A percentile compares a stretch with the other conserved stretches of the same genome.
These are phyloP conservation scores for Delonix regia DNA, from an alignment of 306 rosid genomes.

Conservation along the genomic window DNA sequence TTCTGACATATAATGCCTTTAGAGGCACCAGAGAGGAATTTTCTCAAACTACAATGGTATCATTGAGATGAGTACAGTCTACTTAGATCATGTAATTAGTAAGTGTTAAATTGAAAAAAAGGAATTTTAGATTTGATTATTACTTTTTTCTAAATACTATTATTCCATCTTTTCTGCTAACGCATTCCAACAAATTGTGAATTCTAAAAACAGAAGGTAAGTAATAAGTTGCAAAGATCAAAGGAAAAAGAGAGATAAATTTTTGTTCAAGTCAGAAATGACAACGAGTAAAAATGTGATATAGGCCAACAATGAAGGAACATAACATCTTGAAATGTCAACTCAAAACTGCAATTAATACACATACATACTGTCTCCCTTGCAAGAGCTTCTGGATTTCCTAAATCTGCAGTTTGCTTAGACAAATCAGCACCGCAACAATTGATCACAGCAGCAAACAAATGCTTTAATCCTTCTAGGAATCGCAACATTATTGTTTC, in stretches of 20 bases:
- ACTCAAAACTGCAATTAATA: constrained; percentile 2
- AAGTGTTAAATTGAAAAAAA: neutral
- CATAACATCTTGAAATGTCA: neutral
- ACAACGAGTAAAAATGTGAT: neutral
- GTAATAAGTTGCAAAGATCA: neutral
- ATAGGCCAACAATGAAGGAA: neutral
- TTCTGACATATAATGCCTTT: neutral
- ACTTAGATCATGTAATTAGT: constrained; percentile 6
- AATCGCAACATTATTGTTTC: constrained; percentile 61
- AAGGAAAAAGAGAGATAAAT: neutral
- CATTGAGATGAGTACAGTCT: neutral
- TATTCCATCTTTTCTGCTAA: neutral
- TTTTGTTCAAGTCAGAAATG: neutral
- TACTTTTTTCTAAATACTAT: neutral
- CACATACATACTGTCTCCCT: constrained; percentile 75
- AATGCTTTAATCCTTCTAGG: constrained; percentile 65
- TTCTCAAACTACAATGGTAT: neutral
- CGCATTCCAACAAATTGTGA: neutral
- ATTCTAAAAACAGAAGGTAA: neutral
- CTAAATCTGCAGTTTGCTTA: constrained; percentile 48
- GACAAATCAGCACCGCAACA: constrained; percentile 52
- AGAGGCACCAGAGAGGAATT: neutral
- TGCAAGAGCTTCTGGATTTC: constrained; percentile 70
- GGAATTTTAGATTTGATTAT: neutral
- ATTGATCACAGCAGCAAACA: constrained; percentile 41